Evolutionary conservation across 768 basidiomycete genomes (phyloP).

Genomic region (Panellus pusillus): DNA sequence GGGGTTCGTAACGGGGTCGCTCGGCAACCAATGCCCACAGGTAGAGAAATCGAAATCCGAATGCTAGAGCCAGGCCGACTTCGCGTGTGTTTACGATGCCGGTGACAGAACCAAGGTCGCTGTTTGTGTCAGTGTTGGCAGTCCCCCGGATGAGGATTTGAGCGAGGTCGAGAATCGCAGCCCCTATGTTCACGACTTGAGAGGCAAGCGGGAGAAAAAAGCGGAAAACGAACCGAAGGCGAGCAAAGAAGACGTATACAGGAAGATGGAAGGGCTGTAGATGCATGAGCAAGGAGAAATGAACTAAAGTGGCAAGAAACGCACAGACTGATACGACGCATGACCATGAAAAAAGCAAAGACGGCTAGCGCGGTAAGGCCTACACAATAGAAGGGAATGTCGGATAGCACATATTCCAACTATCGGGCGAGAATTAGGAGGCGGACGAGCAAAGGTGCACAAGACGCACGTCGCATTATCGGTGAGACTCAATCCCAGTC

Average conservation of each 20-base stretch:
- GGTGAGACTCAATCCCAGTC: slow-evolving; percentile 15
- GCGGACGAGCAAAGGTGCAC: too few relatives aligned
- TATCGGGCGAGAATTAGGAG: slow-evolving; percentile 23
- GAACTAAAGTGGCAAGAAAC: slow-evolving; percentile 24
- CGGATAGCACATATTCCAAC: slow-evolving; percentile 58
- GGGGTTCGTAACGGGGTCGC: slow-evolving; percentile 49
- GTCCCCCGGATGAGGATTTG: slow-evolving; percentile 46
- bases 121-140: slow-evolving; percentile 24
- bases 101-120: slow-evolving; percentile 28
- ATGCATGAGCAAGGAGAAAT: slow-evolving; percentile 6
- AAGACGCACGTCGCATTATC: slow-evolving; percentile 12
- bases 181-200: slow-evolving; percentile 28
- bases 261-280: slow-evolving; percentile 45
- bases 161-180: slow-evolving; percentile 61
- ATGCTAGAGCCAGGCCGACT: slow-evolving; percentile 54
- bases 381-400: slow-evolving; percentile 66
- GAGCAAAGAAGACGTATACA: slow-evolving; percentile 58
- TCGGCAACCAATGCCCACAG: slow-evolving; percentile 67
- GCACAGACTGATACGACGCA: slow-evolving; percentile 54
- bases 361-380: slow-evolving; percentile 66
- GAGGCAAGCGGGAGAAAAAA: not conserved
- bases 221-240: slow-evolving; percentile 40
- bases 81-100: slow-evolving; percentile 57
- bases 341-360: slow-evolving; percentile 53
- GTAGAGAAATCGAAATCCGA: slow-evolving; percentile 62